A percentile compares a stretch with the other conserved stretches of the same genome.
These are phyloP conservation scores for Fimicolochytrium jonesii DNA, from an alignment of 192 early-diverging fungal species.

Conservation along the genomic window DNA sequence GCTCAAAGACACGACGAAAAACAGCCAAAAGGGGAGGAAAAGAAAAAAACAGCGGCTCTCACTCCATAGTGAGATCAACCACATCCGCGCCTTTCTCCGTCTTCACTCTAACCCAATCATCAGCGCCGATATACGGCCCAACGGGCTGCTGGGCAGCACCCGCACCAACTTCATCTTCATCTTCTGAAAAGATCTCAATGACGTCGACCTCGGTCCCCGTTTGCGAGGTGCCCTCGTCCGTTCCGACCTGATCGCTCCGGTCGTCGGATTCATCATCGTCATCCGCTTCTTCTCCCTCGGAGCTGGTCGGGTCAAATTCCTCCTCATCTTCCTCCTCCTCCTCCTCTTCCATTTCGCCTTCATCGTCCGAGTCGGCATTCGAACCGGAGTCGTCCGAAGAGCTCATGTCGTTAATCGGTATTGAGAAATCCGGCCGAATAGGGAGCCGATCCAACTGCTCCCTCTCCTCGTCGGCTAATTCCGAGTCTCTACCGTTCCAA, in stretches of 20 bases:
- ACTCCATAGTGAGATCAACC: too few species aligned
- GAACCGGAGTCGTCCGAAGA: background rate
- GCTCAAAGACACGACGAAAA: too few species aligned
- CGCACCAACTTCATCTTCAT: conserved; percentile 16
- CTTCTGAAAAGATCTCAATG: conserved; percentile 14
- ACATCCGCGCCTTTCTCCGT: too few species aligned
- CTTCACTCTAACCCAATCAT: too few species aligned
- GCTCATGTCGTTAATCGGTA: background rate
- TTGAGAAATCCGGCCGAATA: conserved; percentile 23
- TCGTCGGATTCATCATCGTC: conserved; percentile 11
- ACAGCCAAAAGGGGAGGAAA: too few species aligned
- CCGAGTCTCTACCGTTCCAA: background rate
- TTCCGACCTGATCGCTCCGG: background rate
- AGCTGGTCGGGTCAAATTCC: background rate
- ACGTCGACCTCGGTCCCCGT: background rate
- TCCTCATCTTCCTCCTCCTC: background rate
- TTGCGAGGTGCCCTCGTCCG: background rate
- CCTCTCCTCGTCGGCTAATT: conserved; percentile 11
- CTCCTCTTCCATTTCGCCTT: background rate
- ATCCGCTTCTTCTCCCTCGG: conserved; percentile 6
- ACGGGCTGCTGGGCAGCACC: too few species aligned
- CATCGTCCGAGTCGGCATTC: background rate
- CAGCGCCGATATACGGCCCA: too few species aligned
- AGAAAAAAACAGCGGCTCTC: too few species aligned
- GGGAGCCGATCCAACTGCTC: conserved; percentile 17